Base-by-base conservation (phyloP, 352 stramenopile genomes). In the Pythium guiyangense region DNA sequence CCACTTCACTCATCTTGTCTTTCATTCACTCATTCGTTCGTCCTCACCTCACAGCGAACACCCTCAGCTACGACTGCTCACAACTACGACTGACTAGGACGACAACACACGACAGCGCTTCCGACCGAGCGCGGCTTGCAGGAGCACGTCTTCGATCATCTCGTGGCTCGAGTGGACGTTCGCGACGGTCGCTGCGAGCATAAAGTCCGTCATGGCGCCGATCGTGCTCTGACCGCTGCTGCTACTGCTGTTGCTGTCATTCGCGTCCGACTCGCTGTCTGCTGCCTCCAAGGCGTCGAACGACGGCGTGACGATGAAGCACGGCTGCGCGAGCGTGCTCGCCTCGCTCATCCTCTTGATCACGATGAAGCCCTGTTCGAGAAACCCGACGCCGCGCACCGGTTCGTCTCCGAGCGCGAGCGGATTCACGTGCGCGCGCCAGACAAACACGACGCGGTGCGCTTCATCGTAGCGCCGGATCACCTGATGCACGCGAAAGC, bases 281-380 rank as follows among this genome's bases (percentile, higher is more conserved):
- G 39, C 25, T 22, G 29, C 40, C 20, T 53, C 11, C 29, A 49
- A 26, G 1, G 25, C 43, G 18, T 35, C 69, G 29, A 69, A 61
- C 31, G 66, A 51, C 39, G 69, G 69, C 35, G 62, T 70, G 17
- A 69, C 61, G n/a, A 77, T 54, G 43, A 69, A 68, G 63, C 63
- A 67, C 49, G 69, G 70, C 49, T 72, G 65, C 35, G 74, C 47
- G 29, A 74, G 49, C n/a, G 46, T 60, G 20, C 10, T 29, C 3
- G 35, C n/a, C 29, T 44, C 48, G 3, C 10, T 27, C 27, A 2
- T 17, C 27, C 26, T 22, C 17, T 71, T 71, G 51, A 83, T 59
- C 31, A 88, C 62, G 34, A 88, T 66, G 52, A 79, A 88, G 0
- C 78, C 78, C 29, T 74, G 71, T 46, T 88, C 78, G 20, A 75